These are phyloP conservation scores for Ceratobasidium sp. DNA, from an alignment of 1,284 basidiomycete species.

Conservation along the genomic window DNA sequence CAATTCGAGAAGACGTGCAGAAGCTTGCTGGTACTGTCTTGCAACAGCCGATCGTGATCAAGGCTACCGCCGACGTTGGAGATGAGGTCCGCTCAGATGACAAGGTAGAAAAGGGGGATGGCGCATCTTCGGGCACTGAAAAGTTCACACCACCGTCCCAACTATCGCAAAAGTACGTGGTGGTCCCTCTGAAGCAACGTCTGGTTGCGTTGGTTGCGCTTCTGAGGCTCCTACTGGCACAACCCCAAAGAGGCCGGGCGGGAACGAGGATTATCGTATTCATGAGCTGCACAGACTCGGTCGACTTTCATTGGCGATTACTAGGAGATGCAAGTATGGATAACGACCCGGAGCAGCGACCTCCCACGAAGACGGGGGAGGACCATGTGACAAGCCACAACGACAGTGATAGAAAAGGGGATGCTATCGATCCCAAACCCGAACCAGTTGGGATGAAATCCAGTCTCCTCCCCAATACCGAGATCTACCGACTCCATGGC, in stretches of 20 bases:
- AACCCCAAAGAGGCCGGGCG: conserved; percentile 60
- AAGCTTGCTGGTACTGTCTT: conserved; percentile 88
- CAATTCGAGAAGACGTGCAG: conserved; percentile 94
- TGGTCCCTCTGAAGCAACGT: conserved; percentile 93
- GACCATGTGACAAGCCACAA: conserved; percentile 47
- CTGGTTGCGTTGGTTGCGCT: conserved; percentile 92
- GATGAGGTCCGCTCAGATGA: background rate
- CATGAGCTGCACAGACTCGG: conserved; percentile 95
- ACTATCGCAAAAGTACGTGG: conserved; percentile 90
- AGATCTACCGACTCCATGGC: conserved; percentile 94
- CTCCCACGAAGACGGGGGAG: conserved; percentile 51
- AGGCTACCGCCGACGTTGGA: conserved; percentile 66
- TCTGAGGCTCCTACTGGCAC: conserved; percentile 75
- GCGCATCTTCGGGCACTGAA: conserved; percentile 54
- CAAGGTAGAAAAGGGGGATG: conserved; percentile 48
- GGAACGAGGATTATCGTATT: conserved; percentile 87
- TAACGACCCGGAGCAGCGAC: conserved; percentile 51
- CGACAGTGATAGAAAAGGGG: conserved; percentile 52
- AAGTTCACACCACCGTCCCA: conserved; percentile 96
- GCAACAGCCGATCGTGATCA: conserved; percentile 76
- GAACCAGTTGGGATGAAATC: conserved; percentile 67
- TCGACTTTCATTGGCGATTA: conserved; percentile 97
- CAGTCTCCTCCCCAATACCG: conserved; percentile 81
- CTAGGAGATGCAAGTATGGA: conserved; percentile 83
- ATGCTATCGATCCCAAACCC: conserved; percentile 50